Base-by-base conservation (phyloP, 106 monocot genomes). In the Vanilla planifolia region DNA sequence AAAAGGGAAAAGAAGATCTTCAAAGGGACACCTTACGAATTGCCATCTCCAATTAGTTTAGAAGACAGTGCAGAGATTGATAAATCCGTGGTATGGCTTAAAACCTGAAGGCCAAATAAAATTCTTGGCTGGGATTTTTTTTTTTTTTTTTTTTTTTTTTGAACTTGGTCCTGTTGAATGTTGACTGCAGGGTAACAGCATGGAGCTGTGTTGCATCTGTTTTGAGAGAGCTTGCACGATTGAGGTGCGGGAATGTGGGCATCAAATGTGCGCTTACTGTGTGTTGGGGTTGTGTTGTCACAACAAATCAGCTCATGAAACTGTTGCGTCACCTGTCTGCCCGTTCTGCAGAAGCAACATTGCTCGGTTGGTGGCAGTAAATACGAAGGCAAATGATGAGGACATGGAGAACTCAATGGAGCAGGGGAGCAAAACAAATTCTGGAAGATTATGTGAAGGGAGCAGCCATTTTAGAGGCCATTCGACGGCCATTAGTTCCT, bases 391-490 rank as follows among this genome's bases (percentile, higher is more conserved):
- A 10, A 8, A 65, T 2, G 77, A 77, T 10, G 39, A 3, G 2
- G 71, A 77, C 47, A 78, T 74, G 61, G 56, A 73, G 6, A 60
- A 10, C 33, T 35, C 50, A 8, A 43, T 62, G 0, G 80, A 77
- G 46, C 48, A 62, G 20, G 72, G 74, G 33, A 60, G 63, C 71
- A 0, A 72, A 82, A 20, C 58, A 61, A 59, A 77, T 77, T n/a
- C 28, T 57, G 51, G 48, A 80, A 67, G 67, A 57, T 82, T 6
- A 28, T 76, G 85, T 16, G 88, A 77, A 30, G 93, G 82, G 24
- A 93, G 93, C 72, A 89, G 82, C 74, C 89, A 89, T 77, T 85
- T 93, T 74, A 93, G 89, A 34, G 74, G 82, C 43, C 64, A 89
- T 30, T 60, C 93, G 15, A 70, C 81, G 0, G 79, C 85, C 21